These are phyloP conservation scores for Antitrichia curtipendula DNA, from an alignment of 225 moss, liverwort and hornwort genomes.

Conservation along the genomic window DNA sequence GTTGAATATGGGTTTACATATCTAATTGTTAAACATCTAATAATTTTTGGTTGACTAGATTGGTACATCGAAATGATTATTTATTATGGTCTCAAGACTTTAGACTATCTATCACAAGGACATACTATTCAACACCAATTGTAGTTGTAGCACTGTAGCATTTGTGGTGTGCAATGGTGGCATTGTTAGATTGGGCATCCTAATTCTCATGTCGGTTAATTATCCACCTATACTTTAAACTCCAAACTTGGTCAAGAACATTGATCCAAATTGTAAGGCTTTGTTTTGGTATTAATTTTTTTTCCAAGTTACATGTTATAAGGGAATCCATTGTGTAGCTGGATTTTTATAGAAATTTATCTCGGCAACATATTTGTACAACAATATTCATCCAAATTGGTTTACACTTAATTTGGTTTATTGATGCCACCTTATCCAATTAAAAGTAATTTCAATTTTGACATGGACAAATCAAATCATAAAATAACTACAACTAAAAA, in stretches of 20 bases:
- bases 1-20: background rate
- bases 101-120: background rate
- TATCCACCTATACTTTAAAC: background rate
- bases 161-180: background rate
- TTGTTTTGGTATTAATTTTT: background rate
- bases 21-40: rapidly evolving
- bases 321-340: background rate
- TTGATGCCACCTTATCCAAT: background rate
- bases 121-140: background rate
- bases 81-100: background rate
- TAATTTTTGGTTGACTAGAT: background rate
- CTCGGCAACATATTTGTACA: rapidly evolving
- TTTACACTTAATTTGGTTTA: background rate
- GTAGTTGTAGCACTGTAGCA: background rate
- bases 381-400: background rate
- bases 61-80: background rate
- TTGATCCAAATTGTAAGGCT: background rate
- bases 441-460: background rate
- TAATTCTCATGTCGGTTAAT: background rate
- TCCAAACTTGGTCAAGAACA: rapidly evolving
- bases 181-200: background rate
- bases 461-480: background rate
- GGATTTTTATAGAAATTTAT: rapidly evolving
- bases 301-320: background rate
- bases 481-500: background rate